Evolutionary conservation across 306 rosid genomes (phyloP), one percentile per base, ranked within the genome.

Genomic region (Trifolium fragiferum): DNA sequence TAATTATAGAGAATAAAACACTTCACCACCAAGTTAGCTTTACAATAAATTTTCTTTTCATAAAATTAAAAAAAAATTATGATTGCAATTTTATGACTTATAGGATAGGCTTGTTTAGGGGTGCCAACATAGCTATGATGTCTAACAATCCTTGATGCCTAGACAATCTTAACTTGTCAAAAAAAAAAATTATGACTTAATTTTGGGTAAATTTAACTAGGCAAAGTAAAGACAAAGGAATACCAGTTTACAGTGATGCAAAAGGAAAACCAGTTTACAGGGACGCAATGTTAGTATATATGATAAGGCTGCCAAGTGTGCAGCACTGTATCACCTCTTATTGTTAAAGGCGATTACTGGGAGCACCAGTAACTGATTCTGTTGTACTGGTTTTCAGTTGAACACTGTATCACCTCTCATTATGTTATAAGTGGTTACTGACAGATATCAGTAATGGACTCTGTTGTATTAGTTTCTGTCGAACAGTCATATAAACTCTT

Each of bases 141-240:
- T 25, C 27, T 25, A 25, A 25, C 27, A 25, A 25, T 25, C 27
- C 27, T 25, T 25, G 27, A 25, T 25, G 27, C 27, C 27, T 25
- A 25, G 27, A 25, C 27, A 25, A 2, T 25, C 27, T 25, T 25
- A 25, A 25, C 27, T 25, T 25, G 2, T 25, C 27, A 25, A 25
- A 25, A 25, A 25, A 25, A 25, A 25, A 2, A 25, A 25, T 68
- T 63, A 32, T 65, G 25, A 43, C 53, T 21, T 5, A 66, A 57
- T 10, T 71, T 72, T 61, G n/a, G 41, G 71, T 20, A 73, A 37
- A 27, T 61, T 59, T 53, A 73, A 9, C 69, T 16, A 63, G 6
- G 16, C 54, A 54, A 47, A 75, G 37, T 53, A 68, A 50, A 63
- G 57, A 65, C 38, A 70, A 40, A 35, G 70, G 7, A 77, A 51